Evolutionary conservation across 2,329 filamentous ascomycete species (phyloP).

Genomic region (Fusarium decemcellulare): DNA sequence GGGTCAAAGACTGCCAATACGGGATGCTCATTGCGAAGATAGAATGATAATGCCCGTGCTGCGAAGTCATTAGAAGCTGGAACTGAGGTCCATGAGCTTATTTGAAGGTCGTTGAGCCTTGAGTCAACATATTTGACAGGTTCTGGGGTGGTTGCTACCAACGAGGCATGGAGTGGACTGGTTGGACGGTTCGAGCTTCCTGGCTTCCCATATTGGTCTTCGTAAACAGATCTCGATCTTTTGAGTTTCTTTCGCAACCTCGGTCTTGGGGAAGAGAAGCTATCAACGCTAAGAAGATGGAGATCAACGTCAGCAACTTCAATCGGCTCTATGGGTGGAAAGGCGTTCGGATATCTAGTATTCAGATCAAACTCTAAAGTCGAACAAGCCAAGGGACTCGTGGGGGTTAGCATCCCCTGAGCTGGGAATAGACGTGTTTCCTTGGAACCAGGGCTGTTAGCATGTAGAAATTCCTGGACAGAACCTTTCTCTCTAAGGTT

Average conservation of each 20-base stretch:
- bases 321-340: constrained; percentile 1
- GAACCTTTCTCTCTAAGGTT: constrained; percentile 7
- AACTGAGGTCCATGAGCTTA: constrained; percentile 27
- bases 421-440: background rate
- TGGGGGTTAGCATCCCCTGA: background rate
- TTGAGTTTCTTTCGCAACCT: background rate
- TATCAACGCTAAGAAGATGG: background rate
- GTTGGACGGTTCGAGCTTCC: background rate
- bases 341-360: constrained; percentile 5
- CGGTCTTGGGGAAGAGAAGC: background rate
- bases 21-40: constrained; percentile 14
- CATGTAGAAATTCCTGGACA: constrained; percentile 14
- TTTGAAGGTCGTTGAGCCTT: background rate
- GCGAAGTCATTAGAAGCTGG: background rate
- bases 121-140: background rate
- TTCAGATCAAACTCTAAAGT: constrained; percentile 12
- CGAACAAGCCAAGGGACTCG: background rate
- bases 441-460: background rate
- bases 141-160: constrained; percentile 2
- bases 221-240: background rate
- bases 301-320: constrained; percentile 12
- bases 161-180: background rate
- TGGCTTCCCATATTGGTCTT: background rate
- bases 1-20: constrained; percentile 23
- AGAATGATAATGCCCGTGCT: constrained; percentile 19